phyloP scores from a whole-genome alignment of 2,329 filamentous ascomycete genomes.

The Zymoseptoria tritici region DNA sequence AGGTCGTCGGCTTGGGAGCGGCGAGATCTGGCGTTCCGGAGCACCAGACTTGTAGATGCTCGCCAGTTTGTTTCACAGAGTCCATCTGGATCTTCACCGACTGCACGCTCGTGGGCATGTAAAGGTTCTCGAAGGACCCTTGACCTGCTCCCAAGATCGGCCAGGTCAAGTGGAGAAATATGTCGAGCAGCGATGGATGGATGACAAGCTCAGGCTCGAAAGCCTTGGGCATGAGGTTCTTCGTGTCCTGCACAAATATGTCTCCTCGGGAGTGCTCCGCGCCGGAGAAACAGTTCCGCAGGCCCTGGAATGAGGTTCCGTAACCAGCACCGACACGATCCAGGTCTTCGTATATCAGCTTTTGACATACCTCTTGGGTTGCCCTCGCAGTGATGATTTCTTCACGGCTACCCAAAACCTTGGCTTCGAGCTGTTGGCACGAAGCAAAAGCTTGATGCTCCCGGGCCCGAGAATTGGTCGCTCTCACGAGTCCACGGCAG shows the following conservation, averaged over 20 bases:
- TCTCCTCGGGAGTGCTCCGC: not conserved
- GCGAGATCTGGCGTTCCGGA: not conserved
- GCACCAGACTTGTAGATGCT: not conserved
- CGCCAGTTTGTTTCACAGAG: slow-evolving; percentile 13
- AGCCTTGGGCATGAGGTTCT: not conserved
- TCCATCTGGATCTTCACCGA: not conserved
- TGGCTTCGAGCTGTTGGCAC: not conserved
- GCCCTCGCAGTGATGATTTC: not conserved
- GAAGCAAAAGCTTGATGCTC: not conserved
- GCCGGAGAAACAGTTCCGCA: not conserved
- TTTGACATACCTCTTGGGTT: not conserved
- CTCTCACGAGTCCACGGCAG: slow-evolving; percentile 3
- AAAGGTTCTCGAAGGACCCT: not conserved
- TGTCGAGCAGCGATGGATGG: not conserved
- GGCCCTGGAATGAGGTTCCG: not conserved
- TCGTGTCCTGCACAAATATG: not conserved
- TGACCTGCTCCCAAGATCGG: slow-evolving; percentile 1
- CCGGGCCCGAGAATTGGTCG: not conserved
- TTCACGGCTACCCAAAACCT: not conserved
- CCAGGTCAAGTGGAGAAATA: slow-evolving; percentile 1
- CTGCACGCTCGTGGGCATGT: slow-evolving; percentile 1
- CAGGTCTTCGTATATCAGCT: not conserved
- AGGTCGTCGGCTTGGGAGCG: not conserved
- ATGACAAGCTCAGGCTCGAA: not conserved
- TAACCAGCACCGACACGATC: not conserved